Evolutionary conservation across 352 stramenopile genomes (phyloP).

Genomic region (Pythium guiyangense): DNA sequence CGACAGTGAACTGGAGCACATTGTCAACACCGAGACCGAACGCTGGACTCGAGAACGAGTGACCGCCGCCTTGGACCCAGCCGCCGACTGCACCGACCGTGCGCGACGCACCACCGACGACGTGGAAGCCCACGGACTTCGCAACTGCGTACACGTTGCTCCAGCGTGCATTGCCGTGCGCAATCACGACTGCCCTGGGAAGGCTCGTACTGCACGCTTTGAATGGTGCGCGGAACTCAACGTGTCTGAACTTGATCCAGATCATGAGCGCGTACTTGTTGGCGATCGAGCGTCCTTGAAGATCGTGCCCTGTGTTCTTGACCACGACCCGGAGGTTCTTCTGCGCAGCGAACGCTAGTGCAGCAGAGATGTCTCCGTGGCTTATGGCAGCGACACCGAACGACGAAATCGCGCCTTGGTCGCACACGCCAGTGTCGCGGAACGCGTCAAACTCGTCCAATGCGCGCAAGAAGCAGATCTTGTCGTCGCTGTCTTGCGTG

Average conservation of each 20-base stretch:
- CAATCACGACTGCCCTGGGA: neutral
- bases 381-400: too few relatives aligned
- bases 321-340: constrained; percentile 5
- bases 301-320: constrained; percentile 7
- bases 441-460: too few relatives aligned
- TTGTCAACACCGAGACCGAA: too few relatives aligned
- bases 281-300: constrained; percentile 6
- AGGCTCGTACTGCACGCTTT: neutral
- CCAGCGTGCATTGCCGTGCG: neutral
- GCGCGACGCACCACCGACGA: neutral
- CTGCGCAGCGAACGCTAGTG: too few relatives aligned
- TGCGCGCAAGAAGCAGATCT: too few relatives aligned
- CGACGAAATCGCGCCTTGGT: too few relatives aligned
- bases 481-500: too few relatives aligned
- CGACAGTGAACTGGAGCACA: too few relatives aligned
- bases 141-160: constrained; percentile 1
- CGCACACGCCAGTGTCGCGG: too few relatives aligned
- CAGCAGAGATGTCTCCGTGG: too few relatives aligned
- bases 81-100: constrained; percentile 1
- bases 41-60: too few relatives aligned
- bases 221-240: neutral
- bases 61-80: too few relatives aligned
- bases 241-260: neutral
- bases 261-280: constrained; percentile 13
- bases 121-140: constrained; percentile 4